Evolutionary conservation across 2,329 filamentous ascomycete genomes (phyloP).

Genomic region (Myriosclerotinia scirpicola): DNA sequence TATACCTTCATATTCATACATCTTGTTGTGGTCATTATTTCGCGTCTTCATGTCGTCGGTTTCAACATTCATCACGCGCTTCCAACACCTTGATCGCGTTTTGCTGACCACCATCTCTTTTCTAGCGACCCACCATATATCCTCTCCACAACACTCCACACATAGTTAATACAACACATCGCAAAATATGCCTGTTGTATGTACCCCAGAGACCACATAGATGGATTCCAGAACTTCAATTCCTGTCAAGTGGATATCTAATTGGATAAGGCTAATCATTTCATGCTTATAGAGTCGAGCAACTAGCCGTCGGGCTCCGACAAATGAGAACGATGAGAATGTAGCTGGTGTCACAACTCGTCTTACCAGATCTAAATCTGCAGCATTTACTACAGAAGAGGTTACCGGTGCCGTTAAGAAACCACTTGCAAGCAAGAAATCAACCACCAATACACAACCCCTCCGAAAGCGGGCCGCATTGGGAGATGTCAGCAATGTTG

Average conservation of each 20-base stretch:
- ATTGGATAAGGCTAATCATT: conserved; percentile 42
- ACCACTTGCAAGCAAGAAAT: conserved; percentile 69
- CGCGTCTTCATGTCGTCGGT: conserved; percentile 32
- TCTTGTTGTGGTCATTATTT: conserved; percentile 15
- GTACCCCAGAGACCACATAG: conserved; percentile 39
- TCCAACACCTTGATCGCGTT: conserved; percentile 34
- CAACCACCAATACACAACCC: conserved; percentile 51
- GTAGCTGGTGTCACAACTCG: conserved; percentile 65
- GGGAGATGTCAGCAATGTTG: conserved; percentile 93
- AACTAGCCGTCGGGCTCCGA: conserved; percentile 70
- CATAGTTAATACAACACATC: conserved; percentile 40
- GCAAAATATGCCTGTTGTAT: conserved; percentile 56
- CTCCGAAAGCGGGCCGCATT: conserved; percentile 79
- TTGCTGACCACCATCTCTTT: conserved; percentile 34
- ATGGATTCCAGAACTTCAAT: neutral
- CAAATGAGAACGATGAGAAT: conserved; percentile 96
- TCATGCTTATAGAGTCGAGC: conserved; percentile 55
- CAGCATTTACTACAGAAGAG: conserved; percentile 64
- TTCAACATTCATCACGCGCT: conserved; percentile 31
- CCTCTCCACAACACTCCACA: conserved; percentile 28
- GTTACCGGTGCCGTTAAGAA: conserved; percentile 55
- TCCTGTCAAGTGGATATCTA: conserved; percentile 10
- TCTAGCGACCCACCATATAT: conserved; percentile 26
- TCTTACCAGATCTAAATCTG: conserved; percentile 89
- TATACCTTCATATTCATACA: conserved; percentile 20